Evolutionary conservation across 2,329 filamentous ascomycete genomes (phyloP).

Genomic region (Teratosphaeria pseudoeucalypti): DNA sequence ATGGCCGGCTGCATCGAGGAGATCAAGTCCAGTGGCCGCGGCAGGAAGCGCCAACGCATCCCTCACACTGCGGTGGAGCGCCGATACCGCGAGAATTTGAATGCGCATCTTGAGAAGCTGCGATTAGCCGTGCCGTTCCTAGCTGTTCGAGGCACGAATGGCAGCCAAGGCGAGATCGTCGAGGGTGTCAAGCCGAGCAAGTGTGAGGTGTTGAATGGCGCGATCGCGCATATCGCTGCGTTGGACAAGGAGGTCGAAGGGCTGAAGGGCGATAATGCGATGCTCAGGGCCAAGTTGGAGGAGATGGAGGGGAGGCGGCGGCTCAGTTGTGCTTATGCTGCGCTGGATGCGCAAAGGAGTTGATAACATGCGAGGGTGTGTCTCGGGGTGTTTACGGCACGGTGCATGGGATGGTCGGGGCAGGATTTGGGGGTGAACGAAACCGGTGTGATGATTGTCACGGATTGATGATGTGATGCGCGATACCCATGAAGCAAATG

Average conservation of each 20-base stretch:
- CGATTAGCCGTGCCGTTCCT: conserved; percentile 22
- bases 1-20: conserved; percentile 9
- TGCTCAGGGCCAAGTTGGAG: conserved; percentile 17
- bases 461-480: background rate
- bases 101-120: conserved; percentile 25
- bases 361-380: background rate
- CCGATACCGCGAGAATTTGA: conserved; percentile 28
- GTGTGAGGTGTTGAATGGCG: conserved; percentile 26
- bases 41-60: conserved; percentile 25
- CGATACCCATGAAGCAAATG: background rate
- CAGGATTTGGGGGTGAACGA: background rate
- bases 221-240: conserved; percentile 24
- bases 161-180: conserved; percentile 4
- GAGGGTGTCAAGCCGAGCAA: conserved; percentile 26
- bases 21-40: conserved; percentile 11
- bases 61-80: conserved; percentile 28
- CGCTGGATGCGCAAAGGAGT: background rate
- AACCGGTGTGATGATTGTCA: background rate
- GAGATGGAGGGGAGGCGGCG: conserved; percentile 19
- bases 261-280: conserved; percentile 17
- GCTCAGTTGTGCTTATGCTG: background rate
- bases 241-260: conserved; percentile 18
- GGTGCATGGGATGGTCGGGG: background rate
- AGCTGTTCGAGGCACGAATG: conserved; percentile 12
- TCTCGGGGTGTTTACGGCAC: background rate